These are phyloP conservation scores for Podaxis sp. DNA, from an alignment of 768 basidiomycete species.

Conservation along the genomic window DNA sequence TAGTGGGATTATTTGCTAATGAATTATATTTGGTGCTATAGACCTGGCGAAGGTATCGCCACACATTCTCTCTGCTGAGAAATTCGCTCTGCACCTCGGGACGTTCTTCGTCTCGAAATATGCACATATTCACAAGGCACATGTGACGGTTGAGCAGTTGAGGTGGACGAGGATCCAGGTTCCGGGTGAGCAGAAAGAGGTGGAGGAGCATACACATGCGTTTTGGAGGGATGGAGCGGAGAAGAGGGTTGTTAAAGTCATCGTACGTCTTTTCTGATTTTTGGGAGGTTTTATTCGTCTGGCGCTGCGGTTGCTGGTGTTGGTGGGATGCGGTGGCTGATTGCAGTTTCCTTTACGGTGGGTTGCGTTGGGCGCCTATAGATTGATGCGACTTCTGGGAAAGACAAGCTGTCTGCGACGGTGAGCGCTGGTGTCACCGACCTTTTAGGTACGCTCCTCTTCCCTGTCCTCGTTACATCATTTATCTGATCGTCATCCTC, in stretches of 20 bases:
- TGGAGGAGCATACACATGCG: constrained; percentile 64
- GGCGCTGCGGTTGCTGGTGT: background rate
- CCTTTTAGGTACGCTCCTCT: constrained; percentile 60
- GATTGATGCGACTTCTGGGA: constrained; percentile 68
- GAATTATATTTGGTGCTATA: constrained; percentile 23
- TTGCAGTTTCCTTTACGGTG: background rate
- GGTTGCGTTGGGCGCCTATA: constrained; percentile 22
- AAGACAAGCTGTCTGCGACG: constrained; percentile 58
- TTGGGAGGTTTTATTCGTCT: constrained; percentile 16
- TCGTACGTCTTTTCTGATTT: constrained; percentile 35
- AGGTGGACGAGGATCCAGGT: constrained; percentile 82
- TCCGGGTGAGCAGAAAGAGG: constrained; percentile 31
- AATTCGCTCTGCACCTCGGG: constrained; percentile 86
- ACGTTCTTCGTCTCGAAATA: constrained; percentile 83
- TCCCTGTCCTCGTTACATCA: background rate
- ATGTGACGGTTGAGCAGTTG: constrained; percentile 73
- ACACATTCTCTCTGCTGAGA: constrained; percentile 78
- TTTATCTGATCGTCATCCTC: background rate
- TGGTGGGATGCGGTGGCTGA: background rate
- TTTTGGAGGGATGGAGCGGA: constrained; percentile 92
- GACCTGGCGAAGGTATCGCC: constrained; percentile 90
- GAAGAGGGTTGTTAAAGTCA: constrained; percentile 65
- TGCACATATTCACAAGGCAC: constrained; percentile 68
- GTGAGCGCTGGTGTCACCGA: constrained; percentile 76
- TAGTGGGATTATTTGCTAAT: background rate